Evolutionary conservation across 257 asterid species (phyloP).

Genomic region (Scutellaria barbata): DNA sequence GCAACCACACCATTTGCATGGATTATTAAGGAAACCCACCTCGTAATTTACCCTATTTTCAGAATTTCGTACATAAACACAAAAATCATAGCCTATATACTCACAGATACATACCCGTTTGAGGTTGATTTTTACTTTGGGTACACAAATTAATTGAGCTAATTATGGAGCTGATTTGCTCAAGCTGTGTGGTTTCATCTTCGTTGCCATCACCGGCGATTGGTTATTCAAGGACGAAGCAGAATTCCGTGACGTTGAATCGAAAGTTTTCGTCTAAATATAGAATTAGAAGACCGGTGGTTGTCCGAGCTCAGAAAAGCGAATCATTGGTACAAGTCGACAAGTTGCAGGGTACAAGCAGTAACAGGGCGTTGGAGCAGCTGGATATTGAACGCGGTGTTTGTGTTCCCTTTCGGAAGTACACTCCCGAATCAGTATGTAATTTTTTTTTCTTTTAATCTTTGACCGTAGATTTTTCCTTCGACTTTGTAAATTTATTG

Average conservation of each 20-base stretch:
- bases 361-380: conserved; percentile 77
- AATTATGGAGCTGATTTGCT: conserved; percentile 48
- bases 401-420: conserved; percentile 88
- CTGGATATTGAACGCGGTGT: conserved; percentile 92
- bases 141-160: conserved; percentile 4
- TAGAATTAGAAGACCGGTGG: conserved; percentile 31
- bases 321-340: conserved; percentile 41
- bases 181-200: conserved; percentile 35
- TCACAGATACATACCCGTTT: not conserved
- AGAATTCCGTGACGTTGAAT: conserved; percentile 28
- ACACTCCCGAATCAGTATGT: conserved; percentile 74
- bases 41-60: conserved; percentile 16
- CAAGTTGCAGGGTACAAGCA: conserved; percentile 39
- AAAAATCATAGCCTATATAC: not conserved
- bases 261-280: conserved; percentile 28
- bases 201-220: conserved; percentile 38
- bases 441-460: not conserved
- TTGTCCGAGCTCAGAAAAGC: conserved; percentile 45
- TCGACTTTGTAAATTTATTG: conserved; percentile 1
- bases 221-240: conserved; percentile 29
- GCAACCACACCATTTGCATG: conserved; percentile 39
- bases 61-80: not conserved
- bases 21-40: conserved; percentile 20
- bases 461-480: not conserved
- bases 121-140: conserved; percentile 5